Evolutionary conservation across 768 basidiomycete genomes (phyloP).

Genomic region (Kockovaella imperatae): DNA sequence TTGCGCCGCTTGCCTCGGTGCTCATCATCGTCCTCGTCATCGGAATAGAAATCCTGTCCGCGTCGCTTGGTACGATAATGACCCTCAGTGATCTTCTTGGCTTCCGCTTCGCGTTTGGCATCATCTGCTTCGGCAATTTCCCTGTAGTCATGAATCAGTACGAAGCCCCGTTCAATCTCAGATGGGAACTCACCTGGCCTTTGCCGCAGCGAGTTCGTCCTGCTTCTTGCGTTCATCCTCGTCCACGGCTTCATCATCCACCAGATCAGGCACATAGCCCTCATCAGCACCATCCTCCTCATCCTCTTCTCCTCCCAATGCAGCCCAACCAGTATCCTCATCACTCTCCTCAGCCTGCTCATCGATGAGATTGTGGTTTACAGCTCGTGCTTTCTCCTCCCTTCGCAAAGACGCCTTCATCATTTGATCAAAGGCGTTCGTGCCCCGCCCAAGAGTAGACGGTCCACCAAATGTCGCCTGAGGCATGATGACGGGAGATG

Average conservation of each 20-base stretch:
- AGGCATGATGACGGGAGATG: background rate
- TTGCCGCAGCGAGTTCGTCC: conserved; percentile 27
- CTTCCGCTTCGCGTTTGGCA: conserved; percentile 19
- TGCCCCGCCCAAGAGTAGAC: background rate
- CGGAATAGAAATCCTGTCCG: conserved; percentile 25
- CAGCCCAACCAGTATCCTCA: conserved; percentile 37
- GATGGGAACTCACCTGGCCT: conserved; percentile 18
- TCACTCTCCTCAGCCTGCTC: conserved; percentile 40
- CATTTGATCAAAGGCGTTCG: conserved; percentile 14
- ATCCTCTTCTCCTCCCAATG: conserved; percentile 5
- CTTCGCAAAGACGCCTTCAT: conserved; percentile 11
- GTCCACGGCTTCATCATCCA: conserved; percentile 20
- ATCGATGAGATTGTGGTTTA: conserved; percentile 22
- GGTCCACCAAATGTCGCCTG: background rate
- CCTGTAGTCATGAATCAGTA: conserved; percentile 7
- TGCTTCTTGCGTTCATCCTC: conserved; percentile 23
- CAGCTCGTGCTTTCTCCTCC: conserved; percentile 1
- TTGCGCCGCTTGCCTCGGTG: background rate
- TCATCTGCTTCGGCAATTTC: conserved; percentile 33
- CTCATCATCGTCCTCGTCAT: conserved; percentile 21
- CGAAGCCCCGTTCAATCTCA: background rate
- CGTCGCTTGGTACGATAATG: conserved; percentile 21
- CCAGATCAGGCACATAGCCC: conserved; percentile 2
- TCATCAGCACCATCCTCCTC: conserved; percentile 28
- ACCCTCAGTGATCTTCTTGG: conserved; percentile 30